phyloP scores from a whole-genome alignment of 805 yeast genomes.

The Starmerella lactis-condensi region DNA sequence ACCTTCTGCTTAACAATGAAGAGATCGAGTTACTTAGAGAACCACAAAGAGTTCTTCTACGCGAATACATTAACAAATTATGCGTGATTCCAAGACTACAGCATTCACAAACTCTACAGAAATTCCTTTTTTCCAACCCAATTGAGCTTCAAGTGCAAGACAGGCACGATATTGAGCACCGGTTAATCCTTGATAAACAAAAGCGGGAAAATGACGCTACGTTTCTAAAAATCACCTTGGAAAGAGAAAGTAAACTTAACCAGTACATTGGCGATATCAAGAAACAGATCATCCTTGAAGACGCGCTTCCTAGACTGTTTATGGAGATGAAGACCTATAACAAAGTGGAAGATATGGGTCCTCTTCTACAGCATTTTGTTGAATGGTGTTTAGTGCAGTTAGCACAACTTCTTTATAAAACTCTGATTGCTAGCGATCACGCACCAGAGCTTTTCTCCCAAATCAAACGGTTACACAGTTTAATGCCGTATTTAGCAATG shows the following conservation, averaged over 20 bases:
- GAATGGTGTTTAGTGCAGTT: slow-evolving; percentile 71
- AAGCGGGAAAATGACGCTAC: slow-evolving; percentile 43
- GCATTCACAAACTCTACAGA: slow-evolving; percentile 32
- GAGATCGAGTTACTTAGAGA: slow-evolving; percentile 40
- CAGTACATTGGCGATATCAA: slow-evolving; percentile 43
- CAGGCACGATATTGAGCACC: slow-evolving; percentile 34
- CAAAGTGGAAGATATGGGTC: slow-evolving; percentile 40
- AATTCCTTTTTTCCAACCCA: slow-evolving; percentile 32
- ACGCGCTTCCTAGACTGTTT: slow-evolving; percentile 45
- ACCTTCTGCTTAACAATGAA: slow-evolving; percentile 6
- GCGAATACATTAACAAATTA: slow-evolving; percentile 49
- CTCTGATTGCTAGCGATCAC: slow-evolving; percentile 64
- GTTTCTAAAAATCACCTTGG: slow-evolving; percentile 53
- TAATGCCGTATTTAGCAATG: slow-evolving; percentile 66
- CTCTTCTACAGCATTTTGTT: slow-evolving; percentile 47
- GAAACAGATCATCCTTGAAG: slow-evolving; percentile 31
- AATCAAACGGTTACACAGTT: slow-evolving; percentile 47
- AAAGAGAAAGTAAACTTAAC: slow-evolving; percentile 36
- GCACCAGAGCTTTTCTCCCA: slow-evolving; percentile 60
- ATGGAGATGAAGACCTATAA: slow-evolving; percentile 42
- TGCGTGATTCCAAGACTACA: slow-evolving; percentile 37
- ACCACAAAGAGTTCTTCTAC: slow-evolving; percentile 52
- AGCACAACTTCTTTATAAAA: slow-evolving; percentile 66
- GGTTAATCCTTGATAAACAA: slow-evolving; percentile 46
- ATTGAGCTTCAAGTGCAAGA: slow-evolving; percentile 30